phyloP scores from a whole-genome alignment of 1,284 basidiomycete species.

The Xerocomus nothofagi region DNA sequence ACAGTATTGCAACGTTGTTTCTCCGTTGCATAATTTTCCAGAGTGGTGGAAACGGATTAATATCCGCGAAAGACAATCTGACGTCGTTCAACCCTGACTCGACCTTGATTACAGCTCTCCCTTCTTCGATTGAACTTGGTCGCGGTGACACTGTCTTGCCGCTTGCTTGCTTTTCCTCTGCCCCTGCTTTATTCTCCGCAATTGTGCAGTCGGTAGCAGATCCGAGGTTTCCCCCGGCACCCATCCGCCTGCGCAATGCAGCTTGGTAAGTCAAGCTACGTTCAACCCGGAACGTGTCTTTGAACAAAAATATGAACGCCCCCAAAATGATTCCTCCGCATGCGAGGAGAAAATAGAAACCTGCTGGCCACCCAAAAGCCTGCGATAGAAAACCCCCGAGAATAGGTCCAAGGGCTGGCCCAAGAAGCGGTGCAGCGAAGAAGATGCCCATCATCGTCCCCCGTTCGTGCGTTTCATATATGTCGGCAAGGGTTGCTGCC shows the following conservation, averaged over 20 bases:
- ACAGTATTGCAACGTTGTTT: constrained; percentile 68
- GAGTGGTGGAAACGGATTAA: constrained; percentile 72
- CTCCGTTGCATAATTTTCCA: constrained; percentile 54
- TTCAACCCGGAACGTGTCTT: constrained; percentile 81
- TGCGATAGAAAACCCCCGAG: constrained; percentile 69
- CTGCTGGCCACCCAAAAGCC: constrained; percentile 72
- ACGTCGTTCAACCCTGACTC: constrained; percentile 37
- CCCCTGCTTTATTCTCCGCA: constrained; percentile 1
- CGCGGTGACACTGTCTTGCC: constrained; percentile 6
- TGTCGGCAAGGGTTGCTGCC: constrained; percentile 80
- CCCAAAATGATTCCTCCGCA: constrained; percentile 57
- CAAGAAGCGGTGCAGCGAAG: constrained; percentile 62
- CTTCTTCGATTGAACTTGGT: constrained; percentile 19
- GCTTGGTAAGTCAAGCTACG: constrained; percentile 77
- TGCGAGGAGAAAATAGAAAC: constrained; percentile 79
- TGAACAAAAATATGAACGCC: constrained; percentile 68
- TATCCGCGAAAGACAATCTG: constrained; percentile 63
- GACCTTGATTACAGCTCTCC: constrained; percentile 6
- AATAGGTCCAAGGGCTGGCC: constrained; percentile 71
- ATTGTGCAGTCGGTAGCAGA: constrained; percentile 11
- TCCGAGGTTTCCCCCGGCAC: constrained; percentile 10
- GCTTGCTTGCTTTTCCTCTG: constrained; percentile 7
- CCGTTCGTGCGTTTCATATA: constrained; percentile 77
- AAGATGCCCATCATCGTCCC: constrained; percentile 81
- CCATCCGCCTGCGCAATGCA: constrained; percentile 42